phyloP scores from a whole-genome alignment of 441 rosid species.

The Hypseocharis bilobata region DNA sequence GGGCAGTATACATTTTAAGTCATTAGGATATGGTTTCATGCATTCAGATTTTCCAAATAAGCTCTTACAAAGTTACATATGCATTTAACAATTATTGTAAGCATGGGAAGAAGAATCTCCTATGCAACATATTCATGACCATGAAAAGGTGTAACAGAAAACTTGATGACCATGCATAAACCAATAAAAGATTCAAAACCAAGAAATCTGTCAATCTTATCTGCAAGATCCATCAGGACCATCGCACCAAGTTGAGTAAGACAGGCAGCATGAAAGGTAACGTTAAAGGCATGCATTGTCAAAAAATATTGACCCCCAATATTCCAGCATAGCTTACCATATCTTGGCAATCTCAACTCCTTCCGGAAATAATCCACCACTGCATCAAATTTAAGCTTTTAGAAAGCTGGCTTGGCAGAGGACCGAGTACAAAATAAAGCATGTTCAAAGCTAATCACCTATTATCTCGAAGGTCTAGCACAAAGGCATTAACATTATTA shows the following conservation, averaged over 20 bases:
- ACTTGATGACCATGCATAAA: too few species aligned
- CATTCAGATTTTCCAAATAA: background rate
- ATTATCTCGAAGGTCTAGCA: constrained; percentile 92
- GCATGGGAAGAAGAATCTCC: too few species aligned
- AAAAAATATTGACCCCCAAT: background rate
- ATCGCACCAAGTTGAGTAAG: background rate
- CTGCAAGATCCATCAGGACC: background rate
- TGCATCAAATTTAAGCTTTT: constrained; percentile 48
- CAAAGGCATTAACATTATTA: constrained; percentile 57
- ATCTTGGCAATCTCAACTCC: constrained; percentile 89
- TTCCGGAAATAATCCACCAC: constrained; percentile 93
- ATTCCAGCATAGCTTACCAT: constrained; percentile 45
- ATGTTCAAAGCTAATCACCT: constrained; percentile 49
- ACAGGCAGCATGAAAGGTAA: background rate
- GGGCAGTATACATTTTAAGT: too few species aligned
- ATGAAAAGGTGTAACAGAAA: background rate
- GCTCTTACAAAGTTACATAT: background rate
- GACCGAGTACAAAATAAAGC: constrained; percentile 18
- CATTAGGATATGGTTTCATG: too few species aligned
- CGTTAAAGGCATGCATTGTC: background rate
- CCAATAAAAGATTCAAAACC: background rate
- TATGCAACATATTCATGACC: too few species aligned
- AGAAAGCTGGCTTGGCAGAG: constrained; percentile 30
- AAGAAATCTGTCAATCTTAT: background rate
- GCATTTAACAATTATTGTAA: background rate